Evolutionary conservation across 2,329 filamentous ascomycete species (phyloP).

Genomic region (Fusarium miscanthi): DNA sequence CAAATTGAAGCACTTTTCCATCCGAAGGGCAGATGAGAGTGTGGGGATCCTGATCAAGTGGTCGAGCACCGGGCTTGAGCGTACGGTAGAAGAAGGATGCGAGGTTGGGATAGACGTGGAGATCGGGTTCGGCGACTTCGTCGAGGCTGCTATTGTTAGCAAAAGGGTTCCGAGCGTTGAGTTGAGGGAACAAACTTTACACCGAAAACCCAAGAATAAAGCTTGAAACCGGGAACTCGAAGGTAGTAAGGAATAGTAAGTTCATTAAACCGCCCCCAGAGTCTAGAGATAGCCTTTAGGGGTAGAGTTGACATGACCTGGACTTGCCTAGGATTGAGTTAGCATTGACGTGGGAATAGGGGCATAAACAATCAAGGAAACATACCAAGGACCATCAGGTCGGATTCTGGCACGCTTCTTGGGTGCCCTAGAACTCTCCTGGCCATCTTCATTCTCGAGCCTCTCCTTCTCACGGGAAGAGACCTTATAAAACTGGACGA

Average conservation of each 20-base stretch:
- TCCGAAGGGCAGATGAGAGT: slow-evolving; percentile 90
- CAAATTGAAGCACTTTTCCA: slow-evolving; percentile 90
- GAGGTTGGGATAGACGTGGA: slow-evolving; percentile 91
- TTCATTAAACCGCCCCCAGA: slow-evolving; percentile 95
- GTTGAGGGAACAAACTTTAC: slow-evolving; percentile 67
- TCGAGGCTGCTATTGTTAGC: slow-evolving; percentile 69
- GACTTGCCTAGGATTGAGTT: slow-evolving; percentile 71
- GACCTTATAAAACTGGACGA: slow-evolving; percentile 86
- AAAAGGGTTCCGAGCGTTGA: background rate
- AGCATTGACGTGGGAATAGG: slow-evolving; percentile 30
- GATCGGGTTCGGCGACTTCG: slow-evolving; percentile 88
- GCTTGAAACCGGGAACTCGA: slow-evolving; percentile 87
- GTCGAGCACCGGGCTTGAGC: slow-evolving; percentile 87
- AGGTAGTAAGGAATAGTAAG: slow-evolving; percentile 88
- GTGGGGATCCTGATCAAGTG: slow-evolving; percentile 82
- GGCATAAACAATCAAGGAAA: slow-evolving; percentile 1
- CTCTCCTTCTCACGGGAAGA: slow-evolving; percentile 66
- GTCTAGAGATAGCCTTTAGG: slow-evolving; percentile 86
- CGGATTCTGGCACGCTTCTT: slow-evolving; percentile 72
- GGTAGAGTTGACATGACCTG: slow-evolving; percentile 94
- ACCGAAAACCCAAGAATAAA: slow-evolving; percentile 92
- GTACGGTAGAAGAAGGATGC: slow-evolving; percentile 97
- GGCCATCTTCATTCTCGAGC: slow-evolving; percentile 56
- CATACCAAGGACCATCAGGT: slow-evolving; percentile 85
- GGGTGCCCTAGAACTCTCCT: slow-evolving; percentile 56